These are phyloP conservation scores for Tolypocladium nubicola DNA, from an alignment of 2,329 filamentous ascomycete species.

Conservation along the genomic window DNA sequence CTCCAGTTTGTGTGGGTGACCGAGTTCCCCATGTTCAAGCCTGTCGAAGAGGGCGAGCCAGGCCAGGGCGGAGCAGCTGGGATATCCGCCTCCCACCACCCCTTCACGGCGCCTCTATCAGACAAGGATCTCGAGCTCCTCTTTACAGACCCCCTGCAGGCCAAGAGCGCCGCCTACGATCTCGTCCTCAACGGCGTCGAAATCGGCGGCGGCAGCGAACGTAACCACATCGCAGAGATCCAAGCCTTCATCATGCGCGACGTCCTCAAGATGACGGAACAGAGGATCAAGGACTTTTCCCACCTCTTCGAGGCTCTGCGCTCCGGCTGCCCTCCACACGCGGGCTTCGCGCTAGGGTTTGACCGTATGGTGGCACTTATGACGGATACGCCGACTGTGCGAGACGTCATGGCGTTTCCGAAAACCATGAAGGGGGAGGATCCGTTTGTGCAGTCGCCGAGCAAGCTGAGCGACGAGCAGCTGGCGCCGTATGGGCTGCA, in stretches of 20 bases:
- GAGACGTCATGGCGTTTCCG: slow-evolving; percentile 94
- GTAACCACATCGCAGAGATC: slow-evolving; percentile 76
- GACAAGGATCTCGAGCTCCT: slow-evolving; percentile 64
- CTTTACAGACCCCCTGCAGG: slow-evolving; percentile 58
- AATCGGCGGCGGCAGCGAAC: slow-evolving; percentile 81
- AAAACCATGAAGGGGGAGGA: slow-evolving; percentile 90
- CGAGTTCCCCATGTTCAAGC: slow-evolving; percentile 88
- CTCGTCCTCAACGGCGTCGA: slow-evolving; percentile 93
- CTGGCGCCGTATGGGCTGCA: slow-evolving; percentile 36
- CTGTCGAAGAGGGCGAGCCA: slow-evolving; percentile 48
- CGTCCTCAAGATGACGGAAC: slow-evolving; percentile 65
- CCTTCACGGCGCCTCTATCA: slow-evolving; percentile 80
- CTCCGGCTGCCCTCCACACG: slow-evolving; percentile 87
- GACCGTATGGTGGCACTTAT: slow-evolving; percentile 77
- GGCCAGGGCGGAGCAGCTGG: slow-evolving; percentile 76
- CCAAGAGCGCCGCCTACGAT: slow-evolving; percentile 84
- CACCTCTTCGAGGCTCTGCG: slow-evolving; percentile 76
- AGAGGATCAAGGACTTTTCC: slow-evolving; percentile 67
- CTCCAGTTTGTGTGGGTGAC: slow-evolving; percentile 76
- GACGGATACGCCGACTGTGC: slow-evolving; percentile 63
- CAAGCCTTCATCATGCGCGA: slow-evolving; percentile 80
- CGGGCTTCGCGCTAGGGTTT: slow-evolving; percentile 86
- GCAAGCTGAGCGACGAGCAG: slow-evolving; percentile 49
- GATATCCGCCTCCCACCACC: slow-evolving; percentile 83
- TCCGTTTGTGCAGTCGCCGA: slow-evolving; percentile 68